These are phyloP conservation scores for Parastagonospora nodorum DNA, from an alignment of 2,329 filamentous ascomycete species.

Conservation along the genomic window DNA sequence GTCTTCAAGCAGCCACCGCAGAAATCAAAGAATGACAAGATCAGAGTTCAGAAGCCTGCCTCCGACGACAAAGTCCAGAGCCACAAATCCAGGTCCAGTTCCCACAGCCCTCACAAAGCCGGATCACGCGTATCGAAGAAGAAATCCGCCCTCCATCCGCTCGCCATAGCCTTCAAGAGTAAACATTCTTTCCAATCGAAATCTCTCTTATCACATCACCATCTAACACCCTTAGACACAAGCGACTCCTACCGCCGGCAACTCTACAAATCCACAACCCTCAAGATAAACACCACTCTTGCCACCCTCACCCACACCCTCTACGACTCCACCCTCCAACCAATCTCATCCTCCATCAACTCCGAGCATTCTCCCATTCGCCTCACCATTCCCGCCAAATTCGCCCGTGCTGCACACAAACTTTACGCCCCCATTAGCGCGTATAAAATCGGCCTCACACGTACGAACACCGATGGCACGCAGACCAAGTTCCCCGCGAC, in stretches of 20 bases:
- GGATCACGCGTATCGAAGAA: slow-evolving; percentile 2
- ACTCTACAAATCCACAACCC: slow-evolving; percentile 21
- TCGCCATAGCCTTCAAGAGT: slow-evolving; percentile 38
- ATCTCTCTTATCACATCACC: no score
- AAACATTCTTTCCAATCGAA: no score
- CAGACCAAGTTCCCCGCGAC: slow-evolving; percentile 9
- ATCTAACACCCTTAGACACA: slow-evolving; percentile 31
- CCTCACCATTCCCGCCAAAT: slow-evolving; percentile 21
- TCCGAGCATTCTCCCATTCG: slow-evolving; percentile 12
- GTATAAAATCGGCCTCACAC: slow-evolving; percentile 13
- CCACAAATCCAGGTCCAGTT: slow-evolving; percentile 8
- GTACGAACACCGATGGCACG: slow-evolving; percentile 15
- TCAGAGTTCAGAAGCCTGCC: background rate
- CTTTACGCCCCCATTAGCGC: slow-evolving; percentile 26
- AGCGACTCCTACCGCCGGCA: slow-evolving; percentile 32
- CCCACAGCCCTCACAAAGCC: slow-evolving; percentile 12
- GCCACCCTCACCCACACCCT: slow-evolving; percentile 12
- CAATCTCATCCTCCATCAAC: slow-evolving; percentile 6
- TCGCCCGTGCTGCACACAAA: slow-evolving; percentile 20
- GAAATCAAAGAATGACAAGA: slow-evolving; percentile 7
- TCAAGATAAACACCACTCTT: slow-evolving; percentile 28
- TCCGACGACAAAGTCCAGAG: background rate
- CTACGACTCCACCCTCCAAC: slow-evolving; percentile 19
- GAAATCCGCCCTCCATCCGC: slow-evolving; percentile 22
- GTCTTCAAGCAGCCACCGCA: slow-evolving; percentile 31